Percentiles rank a stretch among this genome's conserved stretches.
Conservation (phyloP, 2,329 filamentous ascomycete genomes). For the Ceratocystis smalleyi region DNA sequence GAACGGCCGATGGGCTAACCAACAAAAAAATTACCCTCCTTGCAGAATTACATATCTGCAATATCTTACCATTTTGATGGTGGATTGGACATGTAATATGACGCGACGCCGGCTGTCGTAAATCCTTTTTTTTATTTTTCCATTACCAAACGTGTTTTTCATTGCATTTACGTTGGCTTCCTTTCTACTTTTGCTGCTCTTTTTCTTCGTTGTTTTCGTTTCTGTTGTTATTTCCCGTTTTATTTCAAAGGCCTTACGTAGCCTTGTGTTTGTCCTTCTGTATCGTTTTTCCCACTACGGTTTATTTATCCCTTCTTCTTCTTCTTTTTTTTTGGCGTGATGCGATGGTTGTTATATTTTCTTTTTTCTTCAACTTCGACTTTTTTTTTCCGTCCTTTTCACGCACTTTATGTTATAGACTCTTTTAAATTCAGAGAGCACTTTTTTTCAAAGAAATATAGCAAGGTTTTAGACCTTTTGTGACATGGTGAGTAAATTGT, state of each 20-base stretch:
- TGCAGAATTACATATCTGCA: conserved; percentile 24
- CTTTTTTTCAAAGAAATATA: background rate
- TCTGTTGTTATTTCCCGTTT: background rate
- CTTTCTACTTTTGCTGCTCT: conserved; percentile 16
- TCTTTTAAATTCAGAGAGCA: conserved; percentile 9
- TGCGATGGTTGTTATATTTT: conserved; percentile 5
- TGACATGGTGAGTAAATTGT: too few species aligned
- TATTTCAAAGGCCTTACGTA: conserved; percentile 8
- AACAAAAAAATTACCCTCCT: conserved; percentile 25
- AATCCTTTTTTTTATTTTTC: conserved; percentile 1
- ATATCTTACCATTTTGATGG: background rate
- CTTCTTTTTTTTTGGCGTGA: conserved; percentile 15
- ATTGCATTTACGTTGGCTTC: conserved; percentile 18
- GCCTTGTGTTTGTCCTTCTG: conserved; percentile 11
- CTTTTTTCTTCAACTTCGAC: conserved; percentile 5
- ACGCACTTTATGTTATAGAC: conserved; percentile 15
- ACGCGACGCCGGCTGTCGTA: conserved; percentile 8
- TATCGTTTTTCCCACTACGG: background rate
- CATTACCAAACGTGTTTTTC: conserved; percentile 6
- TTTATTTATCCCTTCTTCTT: conserved; percentile 10
- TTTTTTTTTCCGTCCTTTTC: background rate
- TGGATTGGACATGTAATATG: conserved; percentile 6
- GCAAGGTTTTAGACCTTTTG: too few species aligned
- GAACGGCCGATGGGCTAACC: conserved; percentile 4
- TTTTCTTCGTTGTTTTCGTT: conserved; percentile 9